These are phyloP conservation scores for Trichoderma gracile DNA, from an alignment of 2,329 filamentous ascomycete genomes.

Conservation along the genomic window DNA sequence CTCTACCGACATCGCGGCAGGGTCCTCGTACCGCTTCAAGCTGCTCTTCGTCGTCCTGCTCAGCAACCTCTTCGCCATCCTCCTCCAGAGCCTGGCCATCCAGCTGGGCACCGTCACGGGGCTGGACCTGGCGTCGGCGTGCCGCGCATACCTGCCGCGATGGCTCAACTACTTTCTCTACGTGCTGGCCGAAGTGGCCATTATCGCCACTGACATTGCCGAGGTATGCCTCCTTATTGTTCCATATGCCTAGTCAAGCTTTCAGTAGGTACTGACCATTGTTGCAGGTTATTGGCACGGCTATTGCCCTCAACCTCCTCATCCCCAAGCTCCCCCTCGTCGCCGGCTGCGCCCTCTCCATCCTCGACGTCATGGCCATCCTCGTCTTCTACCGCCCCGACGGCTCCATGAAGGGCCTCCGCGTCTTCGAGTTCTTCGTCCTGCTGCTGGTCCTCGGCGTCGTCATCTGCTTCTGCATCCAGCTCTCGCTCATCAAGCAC, in stretches of 20 bases:
- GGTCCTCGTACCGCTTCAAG: constrained; percentile 63
- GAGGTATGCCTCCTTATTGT: constrained; percentile 41
- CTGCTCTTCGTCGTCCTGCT: constrained; percentile 69
- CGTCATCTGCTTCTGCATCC: constrained; percentile 69
- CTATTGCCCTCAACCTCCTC: constrained; percentile 68
- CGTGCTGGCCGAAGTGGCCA: constrained; percentile 63
- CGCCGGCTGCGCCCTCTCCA: constrained; percentile 67
- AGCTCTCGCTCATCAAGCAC: constrained; percentile 62
- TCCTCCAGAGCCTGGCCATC: constrained; percentile 67
- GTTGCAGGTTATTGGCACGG: constrained; percentile 63
- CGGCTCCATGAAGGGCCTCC: constrained; percentile 58
- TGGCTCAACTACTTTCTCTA: constrained; percentile 67
- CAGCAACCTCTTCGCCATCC: constrained; percentile 70
- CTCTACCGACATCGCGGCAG: constrained; percentile 68
- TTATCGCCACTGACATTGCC: constrained; percentile 71
- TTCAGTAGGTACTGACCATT: background rate
- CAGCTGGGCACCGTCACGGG: constrained; percentile 70
- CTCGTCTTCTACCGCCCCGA: constrained; percentile 65
- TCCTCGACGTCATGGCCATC: constrained; percentile 67
- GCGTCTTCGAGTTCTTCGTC: constrained; percentile 66
- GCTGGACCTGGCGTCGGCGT: constrained; percentile 66
- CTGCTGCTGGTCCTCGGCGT: constrained; percentile 65
- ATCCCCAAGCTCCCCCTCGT: constrained; percentile 64
- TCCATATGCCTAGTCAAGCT: background rate
- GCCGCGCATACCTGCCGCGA: constrained; percentile 62